These are phyloP conservation scores for Phytophthora ohioensis DNA, from an alignment of 352 stramenopile genomes.

Conservation along the genomic window DNA sequence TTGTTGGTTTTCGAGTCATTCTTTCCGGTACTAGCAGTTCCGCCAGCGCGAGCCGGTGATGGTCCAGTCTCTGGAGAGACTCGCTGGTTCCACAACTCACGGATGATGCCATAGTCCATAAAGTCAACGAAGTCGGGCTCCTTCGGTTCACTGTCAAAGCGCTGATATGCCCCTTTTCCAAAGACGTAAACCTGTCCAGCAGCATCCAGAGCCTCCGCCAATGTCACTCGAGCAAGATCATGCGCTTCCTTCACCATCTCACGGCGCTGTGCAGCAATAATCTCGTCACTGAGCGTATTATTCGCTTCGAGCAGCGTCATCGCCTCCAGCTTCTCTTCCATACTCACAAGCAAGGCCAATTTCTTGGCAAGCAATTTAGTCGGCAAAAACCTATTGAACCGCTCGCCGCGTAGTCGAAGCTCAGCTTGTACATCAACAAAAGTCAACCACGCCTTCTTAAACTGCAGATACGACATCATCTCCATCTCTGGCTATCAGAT, in stretches of 20 bases:
- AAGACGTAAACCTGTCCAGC: conserved; percentile 86
- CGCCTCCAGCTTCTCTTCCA: conserved; percentile 77
- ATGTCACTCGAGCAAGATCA: conserved; percentile 48
- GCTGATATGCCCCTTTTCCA: conserved; percentile 67
- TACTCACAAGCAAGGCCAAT: conserved; percentile 63
- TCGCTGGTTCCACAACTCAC: conserved; percentile 65
- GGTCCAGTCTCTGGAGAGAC: conserved; percentile 41
- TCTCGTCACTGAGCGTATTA: conserved; percentile 60
- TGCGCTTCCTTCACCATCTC: conserved; percentile 61
- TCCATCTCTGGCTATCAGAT: conserved; percentile 59
- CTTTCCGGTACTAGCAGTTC: background rate
- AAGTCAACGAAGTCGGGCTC: conserved; percentile 79
- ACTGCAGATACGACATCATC: conserved; percentile 76
- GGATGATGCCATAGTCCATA: conserved; percentile 69
- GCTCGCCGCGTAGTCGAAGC: conserved; percentile 62
- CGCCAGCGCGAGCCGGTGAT: background rate
- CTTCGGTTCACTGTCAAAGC: conserved; percentile 66
- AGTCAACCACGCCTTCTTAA: conserved; percentile 77
- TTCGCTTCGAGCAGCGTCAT: conserved; percentile 63
- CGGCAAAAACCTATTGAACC: conserved; percentile 76
- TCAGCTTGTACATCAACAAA: conserved; percentile 77
- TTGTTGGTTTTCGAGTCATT: background rate
- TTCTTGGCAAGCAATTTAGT: conserved; percentile 64
- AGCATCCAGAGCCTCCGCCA: conserved; percentile 72
- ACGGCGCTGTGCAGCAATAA: conserved; percentile 50